Conservation (phyloP, 805 yeast species). For the Candida maesae region DNA sequence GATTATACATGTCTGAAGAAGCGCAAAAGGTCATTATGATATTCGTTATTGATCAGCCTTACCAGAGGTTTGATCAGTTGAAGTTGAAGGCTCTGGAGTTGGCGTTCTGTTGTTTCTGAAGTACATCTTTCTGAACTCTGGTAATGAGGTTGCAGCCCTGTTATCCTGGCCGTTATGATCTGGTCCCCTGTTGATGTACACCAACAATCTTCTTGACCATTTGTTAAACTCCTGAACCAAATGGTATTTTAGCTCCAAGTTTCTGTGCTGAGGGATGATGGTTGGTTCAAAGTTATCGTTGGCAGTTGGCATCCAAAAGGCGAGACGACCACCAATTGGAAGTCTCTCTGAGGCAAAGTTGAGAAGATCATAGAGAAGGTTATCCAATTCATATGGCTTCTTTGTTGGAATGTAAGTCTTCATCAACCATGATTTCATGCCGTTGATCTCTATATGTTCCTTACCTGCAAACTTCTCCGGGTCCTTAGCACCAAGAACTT, state of each 20-base stretch:
- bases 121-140: constrained; percentile 27
- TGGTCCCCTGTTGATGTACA: constrained; percentile 67
- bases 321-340: constrained; percentile 72
- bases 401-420: constrained; percentile 90
- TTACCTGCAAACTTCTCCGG: constrained; percentile 67
- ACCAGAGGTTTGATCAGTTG: too few species aligned
- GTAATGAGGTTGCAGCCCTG: constrained; percentile 26
- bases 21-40: background rate
- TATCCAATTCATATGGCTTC: constrained; percentile 79
- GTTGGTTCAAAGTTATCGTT: constrained; percentile 74
- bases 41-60: background rate
- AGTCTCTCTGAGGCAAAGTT: constrained; percentile 68
- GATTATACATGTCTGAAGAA: too few species aligned
- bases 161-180: constrained; percentile 47
- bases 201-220: constrained; percentile 88
- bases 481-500: constrained; percentile 82
- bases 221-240: constrained; percentile 86
- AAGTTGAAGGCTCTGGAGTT: constrained; percentile 15
- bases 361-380: constrained; percentile 73
- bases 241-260: constrained; percentile 63
- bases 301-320: constrained; percentile 98
- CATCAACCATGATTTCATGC: constrained; percentile 70
- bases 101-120: constrained; percentile 20
- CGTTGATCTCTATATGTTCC: constrained; percentile 71
- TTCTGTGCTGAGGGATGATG: constrained; percentile 73